Evolutionary conservation across 2,329 filamentous ascomycete genomes (phyloP), one percentile per base, ranked within the genome.

Genomic region (Paecilomyces niveus): DNA sequence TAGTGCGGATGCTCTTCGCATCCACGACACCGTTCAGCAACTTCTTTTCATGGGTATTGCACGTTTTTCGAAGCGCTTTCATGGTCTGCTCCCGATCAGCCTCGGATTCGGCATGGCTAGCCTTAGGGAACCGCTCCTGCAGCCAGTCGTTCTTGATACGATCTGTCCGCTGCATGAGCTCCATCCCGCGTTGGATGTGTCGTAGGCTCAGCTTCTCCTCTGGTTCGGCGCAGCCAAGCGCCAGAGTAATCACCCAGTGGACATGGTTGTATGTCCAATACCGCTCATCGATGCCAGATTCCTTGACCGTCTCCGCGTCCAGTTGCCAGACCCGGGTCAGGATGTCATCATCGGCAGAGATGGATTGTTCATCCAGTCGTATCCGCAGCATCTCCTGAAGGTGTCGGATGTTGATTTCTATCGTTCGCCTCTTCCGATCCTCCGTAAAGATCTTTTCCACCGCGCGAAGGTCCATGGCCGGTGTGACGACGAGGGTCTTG

Each of bases 21-120:
- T 96, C 86, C 35, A 96, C 86, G 2, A 97, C 87, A 9, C 93
- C 92, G 3, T 85, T 83, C 53, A 96, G 78, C 7, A 99, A 81
- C 65, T 87, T 88, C 72, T 90, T 90, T 73, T 97, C 94, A 63
- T 96, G 87, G 55, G 86, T 81, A 58, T 89, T 92, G 65, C 83
- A 85, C 50, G 80, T 85, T 66, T 80, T 80, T 61, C 78, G 81
- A 59, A 84, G 67, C 51, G 79, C 76, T 26, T 78, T 78, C 18
- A 85, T 71, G 13, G 77, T 68, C 58, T 77, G 73, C 57, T 68
- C 73, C 62, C 68, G 65, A 58, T 73, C 73, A 49, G 69, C 65
- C 10, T 72, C 71, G 1, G 68, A 67, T 39, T 70, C 62, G 58
- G 71, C 58, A 65, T 72, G 57, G 53, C 65, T 64, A 24, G 69